phyloP scores from a whole-genome alignment of 176 grass and related monocot species.

The Hordeum marinum region DNA sequence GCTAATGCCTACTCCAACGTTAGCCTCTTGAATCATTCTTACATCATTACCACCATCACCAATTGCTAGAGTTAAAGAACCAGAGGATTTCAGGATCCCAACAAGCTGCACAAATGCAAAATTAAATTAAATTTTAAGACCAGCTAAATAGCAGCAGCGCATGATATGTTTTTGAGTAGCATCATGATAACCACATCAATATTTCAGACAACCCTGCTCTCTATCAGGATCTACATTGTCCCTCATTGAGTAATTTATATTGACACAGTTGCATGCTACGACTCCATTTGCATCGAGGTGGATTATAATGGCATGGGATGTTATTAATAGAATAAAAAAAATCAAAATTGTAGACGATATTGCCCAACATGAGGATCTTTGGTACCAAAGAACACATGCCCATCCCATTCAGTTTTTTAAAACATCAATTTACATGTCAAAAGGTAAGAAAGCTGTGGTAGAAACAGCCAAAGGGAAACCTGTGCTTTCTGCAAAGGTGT shows the following conservation, averaged over 20 bases:
- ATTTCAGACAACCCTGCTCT: neutral
- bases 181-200: neutral
- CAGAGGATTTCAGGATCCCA: slow-evolving; percentile 62
- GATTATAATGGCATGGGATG: neutral
- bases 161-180: neutral
- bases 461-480: slow-evolving; percentile 31
- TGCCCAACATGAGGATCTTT: neutral
- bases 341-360: neutral
- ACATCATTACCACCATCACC: slow-evolving; percentile 98
- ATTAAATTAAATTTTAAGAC: neutral
- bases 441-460: neutral
- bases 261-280: neutral
- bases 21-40: slow-evolving; percentile 98
- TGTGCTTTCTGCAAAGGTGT: slow-evolving; percentile 92
- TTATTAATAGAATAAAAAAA: neutral
- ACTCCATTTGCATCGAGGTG: neutral
- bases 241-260: neutral
- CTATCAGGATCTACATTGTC: neutral
- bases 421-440: neutral
- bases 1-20: slow-evolving; percentile 92
- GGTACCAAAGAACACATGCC: neutral
- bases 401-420: neutral
- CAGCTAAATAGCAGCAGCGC: neutral
- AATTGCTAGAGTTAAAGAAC: slow-evolving; percentile 83
- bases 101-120: slow-evolving; percentile 72